Evolutionary conservation across 73 alveolate genomes (phyloP), one percentile per base, ranked within the genome.

Genomic region (Stentor coeruleus): DNA sequence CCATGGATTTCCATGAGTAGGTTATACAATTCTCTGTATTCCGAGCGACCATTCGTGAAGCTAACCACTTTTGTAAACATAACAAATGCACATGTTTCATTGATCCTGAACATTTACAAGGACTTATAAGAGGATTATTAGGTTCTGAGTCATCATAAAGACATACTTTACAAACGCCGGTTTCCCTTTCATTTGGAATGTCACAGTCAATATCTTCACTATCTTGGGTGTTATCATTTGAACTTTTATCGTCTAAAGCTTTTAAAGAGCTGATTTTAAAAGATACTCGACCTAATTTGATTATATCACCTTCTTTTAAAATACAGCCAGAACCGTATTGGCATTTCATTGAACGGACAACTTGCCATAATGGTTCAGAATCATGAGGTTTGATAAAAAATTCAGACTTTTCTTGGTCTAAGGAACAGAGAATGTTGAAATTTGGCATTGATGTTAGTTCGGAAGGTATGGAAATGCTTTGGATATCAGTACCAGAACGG

Each of bases 71-170:
- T 81, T 84, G 59, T 49, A 87, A 33, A 59, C 92, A 87, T 31
- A 59, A 39, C 41, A 84, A 83, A 87, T 87, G 92, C 57, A 87
- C 82, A 40, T 30, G 83, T 76, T 83, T 59, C 33, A 84, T 76
- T 6, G 91, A 73, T 41, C 92, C 92, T 28, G 49, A 75, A 75
- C 92, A 87, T 3, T 82, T 84, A 36, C 92, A 87, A 3, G 92
- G 92, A 31, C 85, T 37, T 0, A 87, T 76, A 37, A 87, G 82
- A 0, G 92, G 92, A 74, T 87, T 85, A 55, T 87, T 89, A 14
- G 31, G 36, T 6, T 76, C 41, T 49, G 57, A 3, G 15, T 41
- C 58, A 28, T 87, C 92, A 41, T 58, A 55, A 31, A 87, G 40
- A 49, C 92, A 87, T 72, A 87, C 75, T 84, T 80, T 39, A 74